Evolutionary conservation across 805 yeast species (phyloP), one percentile per base, ranked within the genome.

Genomic region (Wickerhamomyces silvicola): DNA sequence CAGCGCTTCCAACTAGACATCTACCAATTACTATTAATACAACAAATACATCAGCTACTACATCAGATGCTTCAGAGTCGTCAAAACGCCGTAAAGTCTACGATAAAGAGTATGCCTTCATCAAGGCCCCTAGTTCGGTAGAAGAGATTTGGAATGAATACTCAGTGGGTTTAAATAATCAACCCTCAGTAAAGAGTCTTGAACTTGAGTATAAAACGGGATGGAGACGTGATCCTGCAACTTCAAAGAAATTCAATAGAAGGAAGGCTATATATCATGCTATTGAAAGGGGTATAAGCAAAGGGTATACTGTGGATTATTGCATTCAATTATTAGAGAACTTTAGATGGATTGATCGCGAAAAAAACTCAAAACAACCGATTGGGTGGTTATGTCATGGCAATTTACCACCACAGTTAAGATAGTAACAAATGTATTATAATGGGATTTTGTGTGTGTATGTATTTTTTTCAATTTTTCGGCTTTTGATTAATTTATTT

Each of bases 81-180:
- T 31, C 39, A 19, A 44, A 43, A 27, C 47, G 48, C 14, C 46
- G 54, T 7, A 58, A 52, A 34, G 30, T 49, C 4, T 56, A 52
- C 33, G 48, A 48, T 14, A 58, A 57, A 15, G 51, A 48, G 11
- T 63, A 62, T 36, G 53, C 59, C 13, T 64, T 65, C 39, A 45
- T 62, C 24, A 62, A 60, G 37, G 66, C 68, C 0, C 69, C 70
- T 11, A 61, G 59, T n/a, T 52, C 70, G 3, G 69, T 72, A 2
- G 46, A 59, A 23, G 78, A 72, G 39, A 66, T 74, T 13, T 74
- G 80, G 80, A 60, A 64, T 40, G 80, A 74, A 48, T 74, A 72
- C 37, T 63, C 70, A 5, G 64, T 65, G 33, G 78, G 79, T 0
- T 39, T 68, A 6, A 60, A 67, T 32, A 71, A 64, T 3, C 73